Conservation (phyloP, 257 asterid species). For the Solanum verrucosum region DNA sequence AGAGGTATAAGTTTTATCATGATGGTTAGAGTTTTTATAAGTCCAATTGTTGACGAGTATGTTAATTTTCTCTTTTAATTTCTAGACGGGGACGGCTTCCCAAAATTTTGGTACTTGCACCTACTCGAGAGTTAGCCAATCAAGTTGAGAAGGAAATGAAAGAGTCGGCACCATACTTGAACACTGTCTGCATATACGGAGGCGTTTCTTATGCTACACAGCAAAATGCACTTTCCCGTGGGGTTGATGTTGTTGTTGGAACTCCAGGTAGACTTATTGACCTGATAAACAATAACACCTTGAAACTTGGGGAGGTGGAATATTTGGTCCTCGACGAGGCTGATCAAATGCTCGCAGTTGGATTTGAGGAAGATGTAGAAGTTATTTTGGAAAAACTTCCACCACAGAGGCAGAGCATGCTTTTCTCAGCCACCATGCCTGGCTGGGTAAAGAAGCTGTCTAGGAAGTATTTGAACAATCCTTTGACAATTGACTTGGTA, state of each 20-base stretch:
- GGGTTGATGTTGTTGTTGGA: slow-evolving; percentile 95
- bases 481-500: slow-evolving; percentile 87
- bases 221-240: slow-evolving; percentile 73
- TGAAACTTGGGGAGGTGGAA: slow-evolving; percentile 77
- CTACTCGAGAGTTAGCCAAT: slow-evolving; percentile 95
- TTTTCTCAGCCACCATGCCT: slow-evolving; percentile 99
- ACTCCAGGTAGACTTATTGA: slow-evolving; percentile 98
- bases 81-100: slow-evolving; percentile 80
- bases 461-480: slow-evolving; percentile 62
- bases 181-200: slow-evolving; percentile 69
- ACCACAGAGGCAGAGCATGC: slow-evolving; percentile 88
- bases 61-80: slow-evolving; percentile 5
- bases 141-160: slow-evolving; percentile 88
- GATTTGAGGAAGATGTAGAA: slow-evolving; percentile 97
- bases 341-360: slow-evolving; percentile 99
- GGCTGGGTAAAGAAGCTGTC: slow-evolving; percentile 90
- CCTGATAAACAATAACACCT: slow-evolving; percentile 51
- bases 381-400: slow-evolving; percentile 66
- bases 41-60: not conserved
- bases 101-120: slow-evolving; percentile 84
- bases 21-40: not conserved
- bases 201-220: slow-evolving; percentile 79
- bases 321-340: slow-evolving; percentile 97
- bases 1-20: slow-evolving; percentile 36
- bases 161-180: slow-evolving; percentile 76